phyloP scores from a whole-genome alignment of 345 rosid species.

The Acer campestre region DNA sequence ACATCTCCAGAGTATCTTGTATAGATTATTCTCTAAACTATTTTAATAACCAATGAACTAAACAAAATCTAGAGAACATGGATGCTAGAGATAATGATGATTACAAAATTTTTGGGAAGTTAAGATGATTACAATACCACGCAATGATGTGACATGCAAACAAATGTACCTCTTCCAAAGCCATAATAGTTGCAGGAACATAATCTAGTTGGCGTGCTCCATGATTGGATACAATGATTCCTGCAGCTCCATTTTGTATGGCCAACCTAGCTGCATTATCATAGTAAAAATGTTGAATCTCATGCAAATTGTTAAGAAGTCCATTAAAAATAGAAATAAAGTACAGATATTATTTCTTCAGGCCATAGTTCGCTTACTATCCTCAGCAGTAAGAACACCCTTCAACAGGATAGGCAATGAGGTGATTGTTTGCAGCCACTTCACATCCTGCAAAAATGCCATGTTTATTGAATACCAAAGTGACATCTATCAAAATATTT shows the following conservation, averaged over 20 bases:
- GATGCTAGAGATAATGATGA: neutral
- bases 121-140: neutral
- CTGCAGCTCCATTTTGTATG: conserved; percentile 75
- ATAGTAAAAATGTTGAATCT: neutral
- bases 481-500: neutral
- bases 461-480: neutral
- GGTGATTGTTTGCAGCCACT: conserved; percentile 94
- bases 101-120: neutral
- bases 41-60: neutral
- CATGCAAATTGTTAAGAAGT: neutral
- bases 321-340: too few relatives aligned
- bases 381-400: conserved; percentile 92
- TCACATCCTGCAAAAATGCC: conserved; percentile 56
- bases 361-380: conserved; percentile 47
- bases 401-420: conserved; percentile 87
- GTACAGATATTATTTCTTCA: neutral
- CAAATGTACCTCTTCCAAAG: conserved; percentile 76
- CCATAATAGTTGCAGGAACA: conserved; percentile 89
- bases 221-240: conserved; percentile 91
- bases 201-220: conserved; percentile 98
- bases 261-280: conserved; percentile 69
- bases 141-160: neutral
- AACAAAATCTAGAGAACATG: neutral
- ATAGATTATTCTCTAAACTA: neutral
- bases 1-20: too few relatives aligned